A percentile compares a stretch with the other conserved stretches of the same genome.
Conservation (phyloP, 306 rosid species). For the Dalbergia cultrata region DNA sequence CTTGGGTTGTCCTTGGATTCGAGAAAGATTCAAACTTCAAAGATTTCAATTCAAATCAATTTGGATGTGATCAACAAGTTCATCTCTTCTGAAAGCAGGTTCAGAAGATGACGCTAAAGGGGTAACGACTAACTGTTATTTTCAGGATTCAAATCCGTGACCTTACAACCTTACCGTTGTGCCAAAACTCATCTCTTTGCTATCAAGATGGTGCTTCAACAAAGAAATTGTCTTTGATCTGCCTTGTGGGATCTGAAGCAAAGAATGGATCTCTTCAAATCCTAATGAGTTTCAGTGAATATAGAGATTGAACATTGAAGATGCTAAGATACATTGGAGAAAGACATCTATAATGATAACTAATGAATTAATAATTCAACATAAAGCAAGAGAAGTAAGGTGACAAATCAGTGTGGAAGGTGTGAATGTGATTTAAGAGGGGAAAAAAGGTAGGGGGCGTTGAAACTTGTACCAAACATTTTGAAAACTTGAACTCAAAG, state of each 20-base stretch:
- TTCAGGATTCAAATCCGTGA: neutral
- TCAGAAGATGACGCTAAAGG: neutral
- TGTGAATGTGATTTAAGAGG: slow-evolving; percentile 50
- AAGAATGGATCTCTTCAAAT: neutral
- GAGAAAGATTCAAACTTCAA: slow-evolving; percentile 9
- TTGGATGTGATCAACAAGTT: slow-evolving; percentile 19
- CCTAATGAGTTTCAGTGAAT: neutral
- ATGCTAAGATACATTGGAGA: slow-evolving; percentile 18
- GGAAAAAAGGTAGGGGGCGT: slow-evolving; percentile 48
- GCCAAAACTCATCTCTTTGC: neutral
- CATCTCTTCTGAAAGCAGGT: slow-evolving; percentile 27
- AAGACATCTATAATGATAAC: slow-evolving; percentile 24
- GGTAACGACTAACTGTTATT: no score
- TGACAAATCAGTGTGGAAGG: slow-evolving; percentile 55
- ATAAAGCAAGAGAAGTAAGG: slow-evolving; percentile 53
- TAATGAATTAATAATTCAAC: slow-evolving; percentile 32
- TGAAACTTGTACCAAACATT: slow-evolving; percentile 56
- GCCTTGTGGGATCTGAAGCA: slow-evolving; percentile 11
- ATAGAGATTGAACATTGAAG: slow-evolving; percentile 8
- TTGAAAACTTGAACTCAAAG: slow-evolving; percentile 57
- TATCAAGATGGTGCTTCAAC: neutral
- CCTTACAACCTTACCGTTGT: neutral
- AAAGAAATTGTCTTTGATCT: slow-evolving; percentile 34
- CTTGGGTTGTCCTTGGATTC: neutral
- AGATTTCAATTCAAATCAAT: slow-evolving; percentile 7